A percentile compares a stretch with the other conserved stretches of the same genome.
Evolutionary conservation across 202 grass and related monocot species (phyloP).

Genomic region (Carex sylvatica): DNA sequence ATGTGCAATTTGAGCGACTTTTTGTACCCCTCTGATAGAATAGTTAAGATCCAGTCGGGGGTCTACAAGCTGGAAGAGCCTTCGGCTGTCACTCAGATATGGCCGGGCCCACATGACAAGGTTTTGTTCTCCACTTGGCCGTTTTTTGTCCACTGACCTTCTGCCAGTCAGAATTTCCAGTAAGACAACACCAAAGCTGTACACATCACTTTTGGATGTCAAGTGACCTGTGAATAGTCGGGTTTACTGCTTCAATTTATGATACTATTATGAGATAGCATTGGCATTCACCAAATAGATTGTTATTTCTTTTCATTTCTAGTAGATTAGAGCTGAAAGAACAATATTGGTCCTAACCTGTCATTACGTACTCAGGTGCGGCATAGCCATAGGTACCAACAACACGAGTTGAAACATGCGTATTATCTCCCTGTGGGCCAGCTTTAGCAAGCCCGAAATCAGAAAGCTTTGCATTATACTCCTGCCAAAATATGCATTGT

Average conservation of each 20-base stretch:
- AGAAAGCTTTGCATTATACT: constrained; percentile 83
- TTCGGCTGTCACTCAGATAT: constrained; percentile 55
- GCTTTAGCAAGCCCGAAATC: constrained; percentile 87
- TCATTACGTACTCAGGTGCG: constrained; percentile 91
- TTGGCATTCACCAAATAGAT: constrained; percentile 12
- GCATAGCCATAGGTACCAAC: constrained; percentile 85
- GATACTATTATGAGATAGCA: constrained; percentile 5
- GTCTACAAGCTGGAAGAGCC: constrained; percentile 77
- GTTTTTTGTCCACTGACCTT: constrained; percentile 76
- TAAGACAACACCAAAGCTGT: constrained; percentile 75
- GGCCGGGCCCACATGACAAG: constrained; percentile 64
- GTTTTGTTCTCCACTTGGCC: constrained; percentile 62
- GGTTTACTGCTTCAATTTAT: background rate
- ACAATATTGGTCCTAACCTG: constrained; percentile 42
- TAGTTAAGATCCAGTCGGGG: constrained; percentile 80
- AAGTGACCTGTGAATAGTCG: constrained; percentile 51
- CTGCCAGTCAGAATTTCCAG: constrained; percentile 70
- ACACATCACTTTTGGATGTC: constrained; percentile 82
- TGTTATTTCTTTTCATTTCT: background rate
- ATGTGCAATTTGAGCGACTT: constrained; percentile 71
- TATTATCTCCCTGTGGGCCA: constrained; percentile 82
- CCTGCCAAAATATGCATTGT: constrained; percentile 33
- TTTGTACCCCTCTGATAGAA: constrained; percentile 63
- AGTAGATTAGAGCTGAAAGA: background rate
- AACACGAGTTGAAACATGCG: constrained; percentile 80